Evolutionary conservation across 805 yeast species (phyloP), one percentile per base, ranked within the genome.

Genomic region (Starmerella khaoyaiensis): DNA sequence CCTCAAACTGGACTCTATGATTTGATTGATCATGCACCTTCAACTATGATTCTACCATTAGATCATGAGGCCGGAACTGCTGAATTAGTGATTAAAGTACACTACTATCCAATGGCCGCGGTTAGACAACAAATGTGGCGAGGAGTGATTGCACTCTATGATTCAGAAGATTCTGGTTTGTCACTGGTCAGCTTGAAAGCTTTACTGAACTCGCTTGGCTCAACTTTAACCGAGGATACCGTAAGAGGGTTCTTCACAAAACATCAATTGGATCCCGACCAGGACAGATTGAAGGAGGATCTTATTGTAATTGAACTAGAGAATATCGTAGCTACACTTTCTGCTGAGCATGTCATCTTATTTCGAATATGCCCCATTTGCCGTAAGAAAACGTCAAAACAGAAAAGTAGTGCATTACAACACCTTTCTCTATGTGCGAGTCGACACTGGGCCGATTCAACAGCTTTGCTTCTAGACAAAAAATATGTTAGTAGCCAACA

Each of bases 381-480:
- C 58, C 65, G 68, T 35, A 69, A 69, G 22, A 41, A 33, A 9
- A 41, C 29, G 26, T 21, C 36, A 10, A 36, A 43, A 33, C 28
- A 29, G 11, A 19, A 28, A 9, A 21, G 38, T 16, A 15, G 22
- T 12, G 28, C 44, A 36, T 71, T 82, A n/a, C 74, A 81, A 1
- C 98, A 87, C 60, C 69, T 86, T 37, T 87, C 94, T 0, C 72
- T 82, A 2, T 90, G 98, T 58, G 75, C 82, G 0, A 72, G 79
- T 21, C 74, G 76, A 41, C 81, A 78, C 41, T 76, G 84, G 80
- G 69, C 77, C 33, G 47, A 35, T 25, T 78, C 75, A 19, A 73
- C 74, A 43, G 71, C 76, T 48, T 55, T 76, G 5, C 40, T 51
- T 24, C 58, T 79, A 30, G 72, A 73, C 34, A 70, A 80, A 2